phyloP scores from a whole-genome alignment of 805 yeast species.

The Yamadazyma paraphyllophila region DNA sequence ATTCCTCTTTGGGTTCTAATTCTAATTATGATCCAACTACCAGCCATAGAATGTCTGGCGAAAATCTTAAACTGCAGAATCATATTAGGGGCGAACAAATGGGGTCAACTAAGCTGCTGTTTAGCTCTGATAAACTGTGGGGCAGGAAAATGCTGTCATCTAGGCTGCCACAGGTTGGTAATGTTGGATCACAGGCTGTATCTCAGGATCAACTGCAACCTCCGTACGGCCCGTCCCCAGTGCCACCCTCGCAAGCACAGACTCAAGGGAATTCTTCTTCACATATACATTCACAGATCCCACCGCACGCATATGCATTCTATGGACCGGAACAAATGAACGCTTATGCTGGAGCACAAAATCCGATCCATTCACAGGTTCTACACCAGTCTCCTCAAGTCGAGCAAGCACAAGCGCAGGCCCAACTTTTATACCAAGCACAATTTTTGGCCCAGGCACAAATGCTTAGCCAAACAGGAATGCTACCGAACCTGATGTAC shows the following conservation, averaged over 20 bases:
- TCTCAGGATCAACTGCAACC: too few species aligned
- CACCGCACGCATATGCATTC: slow-evolving; percentile 3
- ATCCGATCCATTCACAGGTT: background rate
- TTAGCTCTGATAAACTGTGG: too few species aligned
- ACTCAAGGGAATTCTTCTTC: background rate
- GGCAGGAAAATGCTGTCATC: too few species aligned
- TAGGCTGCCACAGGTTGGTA: too few species aligned
- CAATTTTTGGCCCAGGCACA: background rate
- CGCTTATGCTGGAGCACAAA: background rate
- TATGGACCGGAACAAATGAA: background rate
- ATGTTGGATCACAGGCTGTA: too few species aligned
- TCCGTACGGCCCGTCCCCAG: too few species aligned
- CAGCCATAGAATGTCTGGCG: too few species aligned
- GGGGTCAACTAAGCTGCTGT: too few species aligned
- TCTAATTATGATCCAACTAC: too few species aligned
- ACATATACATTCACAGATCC: background rate
- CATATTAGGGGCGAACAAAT: too few species aligned
- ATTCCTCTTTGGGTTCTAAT: too few species aligned
- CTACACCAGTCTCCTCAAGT: background rate
- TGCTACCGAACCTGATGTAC: background rate
- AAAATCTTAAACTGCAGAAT: too few species aligned
- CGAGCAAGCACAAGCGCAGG: background rate
- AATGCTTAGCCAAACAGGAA: background rate
- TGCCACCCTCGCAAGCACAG: background rate
- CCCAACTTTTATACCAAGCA: background rate